These are phyloP conservation scores for Teratosphaeria zuluensis DNA, from an alignment of 2,329 filamentous ascomycete genomes.

Conservation along the genomic window DNA sequence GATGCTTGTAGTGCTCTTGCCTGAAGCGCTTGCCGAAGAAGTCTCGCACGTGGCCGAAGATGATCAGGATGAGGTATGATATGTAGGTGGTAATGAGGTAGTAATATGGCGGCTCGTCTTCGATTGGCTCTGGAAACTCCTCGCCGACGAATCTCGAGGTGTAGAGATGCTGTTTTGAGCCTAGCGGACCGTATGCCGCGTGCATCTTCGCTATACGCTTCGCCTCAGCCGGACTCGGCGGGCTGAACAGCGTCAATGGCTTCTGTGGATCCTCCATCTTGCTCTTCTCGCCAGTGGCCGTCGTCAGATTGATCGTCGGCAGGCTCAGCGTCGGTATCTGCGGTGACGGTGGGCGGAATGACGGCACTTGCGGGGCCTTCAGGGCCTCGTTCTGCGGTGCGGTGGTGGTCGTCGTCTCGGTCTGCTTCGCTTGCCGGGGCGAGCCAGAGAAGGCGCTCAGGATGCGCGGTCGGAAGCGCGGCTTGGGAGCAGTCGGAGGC, in stretches of 20 bases:
- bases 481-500: constrained; percentile 6
- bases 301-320: constrained; percentile 85
- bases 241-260: constrained; percentile 75
- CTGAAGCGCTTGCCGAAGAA: constrained; percentile 97
- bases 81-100: constrained; percentile 97
- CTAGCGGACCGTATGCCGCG: constrained; percentile 82
- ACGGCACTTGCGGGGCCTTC: constrained; percentile 35
- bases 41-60: constrained; percentile 89
- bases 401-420: constrained; percentile 19
- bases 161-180: constrained; percentile 73
- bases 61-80: constrained; percentile 91
- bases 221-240: constrained; percentile 74
- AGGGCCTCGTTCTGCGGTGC: constrained; percentile 6
- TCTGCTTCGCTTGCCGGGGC: constrained; percentile 15
- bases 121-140: constrained; percentile 69
- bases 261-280: constrained; percentile 59
- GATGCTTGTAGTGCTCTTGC: constrained; percentile 73
- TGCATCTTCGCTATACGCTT: constrained; percentile 67
- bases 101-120: constrained; percentile 95
- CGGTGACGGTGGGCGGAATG: constrained; percentile 54
- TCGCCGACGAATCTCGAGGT: constrained; percentile 78
- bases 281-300: constrained; percentile 65
- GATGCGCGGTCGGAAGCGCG: constrained; percentile 18
- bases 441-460: constrained; percentile 20
- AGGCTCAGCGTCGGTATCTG: constrained; percentile 67